phyloP scores from a whole-genome alignment of 768 basidiomycete genomes.

The Trametes gibbosa region DNA sequence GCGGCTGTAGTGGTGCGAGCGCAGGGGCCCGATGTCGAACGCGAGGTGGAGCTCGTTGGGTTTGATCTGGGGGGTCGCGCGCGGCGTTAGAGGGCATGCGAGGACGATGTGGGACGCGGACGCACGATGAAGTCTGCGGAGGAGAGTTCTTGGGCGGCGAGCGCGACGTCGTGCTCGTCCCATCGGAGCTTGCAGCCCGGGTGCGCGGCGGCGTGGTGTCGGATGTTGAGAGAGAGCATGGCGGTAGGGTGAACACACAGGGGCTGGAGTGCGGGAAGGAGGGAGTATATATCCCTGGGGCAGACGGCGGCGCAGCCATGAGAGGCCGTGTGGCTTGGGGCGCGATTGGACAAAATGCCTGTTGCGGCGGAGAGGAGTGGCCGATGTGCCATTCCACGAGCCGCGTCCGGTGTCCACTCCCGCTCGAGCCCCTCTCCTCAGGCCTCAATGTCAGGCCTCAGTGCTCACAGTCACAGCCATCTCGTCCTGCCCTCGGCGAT shows the following conservation, averaged over 20 bases:
- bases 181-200: slow-evolving; percentile 1
- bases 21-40: slow-evolving; percentile 12
- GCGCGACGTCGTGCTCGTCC: slow-evolving; percentile 3
- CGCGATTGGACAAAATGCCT: background rate
- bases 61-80: slow-evolving; percentile 6
- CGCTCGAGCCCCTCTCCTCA: background rate
- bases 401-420: background rate
- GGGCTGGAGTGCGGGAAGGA: too few species aligned
- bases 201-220: background rate
- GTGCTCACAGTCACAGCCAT: background rate
- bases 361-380: background rate
- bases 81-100: background rate
- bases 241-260: background rate
- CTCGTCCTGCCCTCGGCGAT: background rate
- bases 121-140: slow-evolving; percentile 9
- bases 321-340: background rate
- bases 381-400: slow-evolving; percentile 1
- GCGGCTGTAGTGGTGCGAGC: slow-evolving; percentile 9
- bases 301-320: background rate
- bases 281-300: background rate
- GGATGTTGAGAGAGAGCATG: slow-evolving; percentile 7
- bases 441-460: too few species aligned
- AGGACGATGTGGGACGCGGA: background rate
- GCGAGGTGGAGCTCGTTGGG: slow-evolving; percentile 20
- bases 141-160: slow-evolving; percentile 5